Conservation (phyloP, 306 rosid species). For the Corylus heterophylla region DNA sequence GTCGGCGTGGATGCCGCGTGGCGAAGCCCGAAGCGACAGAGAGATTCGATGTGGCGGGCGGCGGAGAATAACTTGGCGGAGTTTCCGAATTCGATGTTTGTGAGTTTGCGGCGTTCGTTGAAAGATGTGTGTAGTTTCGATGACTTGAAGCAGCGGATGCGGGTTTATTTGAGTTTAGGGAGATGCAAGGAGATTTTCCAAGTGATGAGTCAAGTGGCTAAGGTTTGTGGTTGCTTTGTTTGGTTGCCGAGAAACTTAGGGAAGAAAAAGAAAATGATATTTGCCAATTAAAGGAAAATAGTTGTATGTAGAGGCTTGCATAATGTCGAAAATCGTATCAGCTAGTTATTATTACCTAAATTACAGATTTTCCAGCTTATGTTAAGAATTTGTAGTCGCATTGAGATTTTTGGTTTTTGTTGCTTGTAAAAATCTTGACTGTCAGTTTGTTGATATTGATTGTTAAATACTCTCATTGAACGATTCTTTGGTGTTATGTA, state of each 20-base stretch:
- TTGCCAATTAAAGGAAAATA: too few species aligned
- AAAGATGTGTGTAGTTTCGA: slow-evolving; percentile 80
- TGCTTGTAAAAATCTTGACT: not conserved
- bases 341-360: not conserved
- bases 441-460: not conserved
- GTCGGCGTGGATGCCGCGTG: slow-evolving; percentile 62
- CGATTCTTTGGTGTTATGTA: not conserved
- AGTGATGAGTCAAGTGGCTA: slow-evolving; percentile 62
- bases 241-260: slow-evolving; percentile 1
- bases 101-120: slow-evolving; percentile 51
- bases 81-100: slow-evolving; percentile 46
- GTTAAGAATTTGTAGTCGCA: not conserved
- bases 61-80: slow-evolving; percentile 26
- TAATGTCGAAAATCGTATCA: not conserved
- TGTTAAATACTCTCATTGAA: not conserved
- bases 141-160: slow-evolving; percentile 77
- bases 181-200: slow-evolving; percentile 63
- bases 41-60: slow-evolving; percentile 43
- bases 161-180: slow-evolving; percentile 56
- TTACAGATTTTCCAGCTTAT: not conserved
- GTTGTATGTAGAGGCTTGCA: not conserved
- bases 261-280: not conserved
- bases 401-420: not conserved
- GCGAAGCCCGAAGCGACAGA: slow-evolving; percentile 82
- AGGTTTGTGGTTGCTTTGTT: slow-evolving; percentile 44